Percentiles rank a stretch among this genome's conserved stretches.
Evolutionary conservation across 2,329 filamentous ascomycete genomes (phyloP).

Genomic region (Hypoxylon sp.): DNA sequence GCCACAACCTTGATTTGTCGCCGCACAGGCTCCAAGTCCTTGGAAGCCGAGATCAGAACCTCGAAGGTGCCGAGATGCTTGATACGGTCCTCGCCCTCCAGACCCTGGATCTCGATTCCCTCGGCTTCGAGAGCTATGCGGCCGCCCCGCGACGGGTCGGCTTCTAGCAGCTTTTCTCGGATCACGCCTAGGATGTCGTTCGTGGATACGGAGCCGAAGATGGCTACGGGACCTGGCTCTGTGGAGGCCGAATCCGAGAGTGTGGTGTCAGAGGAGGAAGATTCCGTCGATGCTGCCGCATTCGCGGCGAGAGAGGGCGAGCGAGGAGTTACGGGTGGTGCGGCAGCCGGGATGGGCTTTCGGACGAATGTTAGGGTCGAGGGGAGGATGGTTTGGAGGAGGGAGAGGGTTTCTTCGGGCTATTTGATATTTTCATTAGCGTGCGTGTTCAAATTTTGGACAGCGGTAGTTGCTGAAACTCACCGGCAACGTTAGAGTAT

Average conservation of each 20-base stretch:
- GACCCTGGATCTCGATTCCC: constrained; percentile 55
- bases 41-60: constrained; percentile 56
- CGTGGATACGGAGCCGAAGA: constrained; percentile 62
- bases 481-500: constrained; percentile 48
- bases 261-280: neutral
- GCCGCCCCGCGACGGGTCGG: constrained; percentile 51
- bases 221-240: constrained; percentile 47
- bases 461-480: constrained; percentile 4
- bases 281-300: constrained; percentile 41
- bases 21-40: constrained; percentile 53
- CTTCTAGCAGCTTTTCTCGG: constrained; percentile 55
- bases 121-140: constrained; percentile 57
- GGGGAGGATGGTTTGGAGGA: constrained; percentile 58
- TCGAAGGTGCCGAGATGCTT: constrained; percentile 60
- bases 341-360: constrained; percentile 54
- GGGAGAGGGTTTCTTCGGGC: constrained; percentile 56
- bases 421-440: constrained; percentile 37
- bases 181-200: constrained; percentile 57
- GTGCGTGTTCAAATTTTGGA: neutral
- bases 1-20: constrained; percentile 57
- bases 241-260: constrained; percentile 10
- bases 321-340: constrained; percentile 39
- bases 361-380: constrained; percentile 58
- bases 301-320: constrained; percentile 52
- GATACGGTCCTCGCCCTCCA: constrained; percentile 57